Base-by-base conservation (phyloP, 2,329 filamentous ascomycete species). In the Hypoxylon sp. region DNA sequence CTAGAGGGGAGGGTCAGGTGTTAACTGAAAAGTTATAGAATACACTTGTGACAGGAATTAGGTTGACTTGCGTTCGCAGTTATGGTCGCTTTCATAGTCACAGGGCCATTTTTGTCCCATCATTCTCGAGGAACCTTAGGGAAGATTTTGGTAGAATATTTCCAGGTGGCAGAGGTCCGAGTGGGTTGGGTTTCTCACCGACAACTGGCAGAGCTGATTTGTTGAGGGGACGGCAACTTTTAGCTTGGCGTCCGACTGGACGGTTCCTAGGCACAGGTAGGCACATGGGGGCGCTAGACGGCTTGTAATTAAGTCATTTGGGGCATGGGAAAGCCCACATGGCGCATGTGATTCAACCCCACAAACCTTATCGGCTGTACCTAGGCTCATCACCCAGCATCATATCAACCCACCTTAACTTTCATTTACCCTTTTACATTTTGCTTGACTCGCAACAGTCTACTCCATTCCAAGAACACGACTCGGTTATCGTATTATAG, bases 301-400 rank as follows among this genome's bases (percentile, higher is more conserved):
- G 30, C 30, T n/a, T 42, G 7, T 48, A 44, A 8, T 44, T 44
- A 44, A 37, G 40, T 63, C 58, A 62, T 62, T 56, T 66, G 64
- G 58, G 46, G 57, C 42, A 62, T 53, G 30, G 27, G 58, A 62
- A 59, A 2, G 56, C 55, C 58, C 58, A 59, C 50, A 46, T 40
- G 27, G 46, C 53, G 40, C 66, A 70, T 70, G 68, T 70, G 68
- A 70, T 70, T 59, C 48, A 40, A 67, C 66, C 63, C 68, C 60
- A 66, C 64, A 70, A 64, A 66, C 62, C 58, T 64, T 69, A 64
- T 71, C 51, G 49, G 44, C 17, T 50, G 17, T 14, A 17, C 37
- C 54, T 37, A 37, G 35, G 35, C 14, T 2, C 37, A n/a, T 6
- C n/a, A 42, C n/a, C 37, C 37, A 42, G 37, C 37, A 42, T 42